phyloP scores from a whole-genome alignment of 805 yeast species.

The Saccharomycopsis fibuligera region DNA sequence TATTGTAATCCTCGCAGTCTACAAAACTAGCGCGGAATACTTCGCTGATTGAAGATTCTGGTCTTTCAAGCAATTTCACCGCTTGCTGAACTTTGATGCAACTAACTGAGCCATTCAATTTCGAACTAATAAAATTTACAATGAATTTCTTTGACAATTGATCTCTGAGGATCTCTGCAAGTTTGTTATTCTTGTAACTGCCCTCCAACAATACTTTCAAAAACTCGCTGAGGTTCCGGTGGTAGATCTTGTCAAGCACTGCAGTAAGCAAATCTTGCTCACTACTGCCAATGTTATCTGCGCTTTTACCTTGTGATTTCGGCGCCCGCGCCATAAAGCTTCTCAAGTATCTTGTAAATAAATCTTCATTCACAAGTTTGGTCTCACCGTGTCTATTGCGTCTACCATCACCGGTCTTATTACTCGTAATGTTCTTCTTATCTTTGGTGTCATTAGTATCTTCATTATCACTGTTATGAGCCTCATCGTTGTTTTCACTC shows the following conservation, averaged over 20 bases:
- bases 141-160: neutral
- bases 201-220: neutral
- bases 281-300: neutral
- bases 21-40: too few species aligned
- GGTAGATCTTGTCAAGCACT: neutral
- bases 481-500: neutral
- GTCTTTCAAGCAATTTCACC: too few species aligned
- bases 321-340: neutral
- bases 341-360: constrained; percentile 4
- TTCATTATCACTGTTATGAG: neutral
- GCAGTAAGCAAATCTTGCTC: neutral
- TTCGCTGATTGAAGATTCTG: too few species aligned
- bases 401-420: neutral
- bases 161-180: neutral
- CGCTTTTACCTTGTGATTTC: neutral
- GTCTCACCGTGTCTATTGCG: neutral
- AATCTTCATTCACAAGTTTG: neutral
- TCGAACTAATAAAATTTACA: neutral
- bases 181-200: neutral
- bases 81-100: too few species aligned
- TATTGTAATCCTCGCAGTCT: neutral
- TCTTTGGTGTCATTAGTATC: neutral
- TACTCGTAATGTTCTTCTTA: neutral
- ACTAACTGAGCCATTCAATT: too few species aligned
- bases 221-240: neutral